Percentiles rank a stretch among this genome's conserved stretches.
Conservation (phyloP, 768 basidiomycete genomes). For the Podaxis sp. region DNA sequence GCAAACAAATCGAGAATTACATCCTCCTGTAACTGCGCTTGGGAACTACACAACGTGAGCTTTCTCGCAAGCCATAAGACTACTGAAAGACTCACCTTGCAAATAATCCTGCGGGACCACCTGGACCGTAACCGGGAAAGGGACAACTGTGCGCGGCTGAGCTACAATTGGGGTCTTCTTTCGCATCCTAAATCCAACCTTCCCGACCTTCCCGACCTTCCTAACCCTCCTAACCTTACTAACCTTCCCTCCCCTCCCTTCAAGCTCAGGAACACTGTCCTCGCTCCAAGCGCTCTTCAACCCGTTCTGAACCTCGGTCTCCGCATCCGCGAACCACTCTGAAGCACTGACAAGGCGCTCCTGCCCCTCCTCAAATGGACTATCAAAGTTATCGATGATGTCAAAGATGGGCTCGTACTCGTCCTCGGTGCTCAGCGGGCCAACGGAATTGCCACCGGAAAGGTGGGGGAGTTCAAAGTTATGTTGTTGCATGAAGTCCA, state of each 20-base stretch:
- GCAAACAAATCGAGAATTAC: not conserved
- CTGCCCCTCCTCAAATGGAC: not conserved
- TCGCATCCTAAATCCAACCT: not conserved
- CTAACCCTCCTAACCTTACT: not conserved
- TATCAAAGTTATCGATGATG: conserved; percentile 4
- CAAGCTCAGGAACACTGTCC: not conserved
- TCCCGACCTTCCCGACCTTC: not conserved
- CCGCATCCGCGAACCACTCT: not conserved
- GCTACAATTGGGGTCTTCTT: not conserved
- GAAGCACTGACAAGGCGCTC: not conserved
- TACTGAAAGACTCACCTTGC: not conserved
- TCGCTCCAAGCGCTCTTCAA: conserved; percentile 2
- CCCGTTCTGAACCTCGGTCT: not conserved
- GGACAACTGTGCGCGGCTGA: not conserved
- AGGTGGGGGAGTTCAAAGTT: not conserved
- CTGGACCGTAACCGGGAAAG: too few species aligned
- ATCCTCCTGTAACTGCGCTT: not conserved
- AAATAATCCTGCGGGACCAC: conserved; percentile 2
- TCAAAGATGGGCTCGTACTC: conserved; percentile 1
- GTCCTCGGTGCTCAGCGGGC: not conserved
- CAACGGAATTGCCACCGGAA: too few species aligned
- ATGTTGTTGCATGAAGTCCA: not conserved
- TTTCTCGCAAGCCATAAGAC: not conserved
- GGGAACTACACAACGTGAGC: conserved; percentile 3
- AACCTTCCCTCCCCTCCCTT: not conserved